A percentile compares a stretch with the other conserved stretches of the same genome.
phyloP scores from a whole-genome alignment of 768 basidiomycete genomes.

The Vararia minispora region DNA sequence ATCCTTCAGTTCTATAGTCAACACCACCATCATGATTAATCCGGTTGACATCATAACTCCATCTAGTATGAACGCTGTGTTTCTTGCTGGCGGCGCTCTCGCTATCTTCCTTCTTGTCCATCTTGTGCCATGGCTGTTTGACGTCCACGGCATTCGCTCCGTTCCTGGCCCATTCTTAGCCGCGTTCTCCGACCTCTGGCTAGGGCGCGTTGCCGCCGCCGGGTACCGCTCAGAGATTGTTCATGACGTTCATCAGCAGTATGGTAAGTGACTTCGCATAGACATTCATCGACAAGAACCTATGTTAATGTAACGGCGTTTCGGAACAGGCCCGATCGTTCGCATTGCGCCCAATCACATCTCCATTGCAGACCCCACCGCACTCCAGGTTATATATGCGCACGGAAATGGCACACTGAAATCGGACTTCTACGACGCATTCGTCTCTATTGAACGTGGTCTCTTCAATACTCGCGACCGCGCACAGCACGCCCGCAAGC shows the following conservation, averaged over 20 bases:
- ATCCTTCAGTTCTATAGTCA: too few species aligned
- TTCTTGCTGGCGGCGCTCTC: slow-evolving; percentile 4
- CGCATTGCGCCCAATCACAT: slow-evolving; percentile 35
- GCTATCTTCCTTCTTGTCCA: slow-evolving; percentile 18
- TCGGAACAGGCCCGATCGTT: slow-evolving; percentile 24
- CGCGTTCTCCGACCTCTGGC: slow-evolving; percentile 26
- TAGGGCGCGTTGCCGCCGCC: slow-evolving; percentile 22
- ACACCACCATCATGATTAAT: too few species aligned
- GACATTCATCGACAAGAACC: neutral
- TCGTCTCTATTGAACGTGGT: slow-evolving; percentile 36
- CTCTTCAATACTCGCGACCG: slow-evolving; percentile 70
- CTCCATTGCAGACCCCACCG: slow-evolving; percentile 33
- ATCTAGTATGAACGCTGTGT: neutral
- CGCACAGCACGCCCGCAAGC: slow-evolving; percentile 68
- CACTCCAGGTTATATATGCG: slow-evolving; percentile 30
- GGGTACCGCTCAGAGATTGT: slow-evolving; percentile 27
- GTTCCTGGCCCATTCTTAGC: slow-evolving; percentile 31
- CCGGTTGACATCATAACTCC: too few species aligned
- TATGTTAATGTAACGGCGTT: neutral
- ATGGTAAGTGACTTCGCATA: slow-evolving; percentile 20
- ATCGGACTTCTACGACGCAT: slow-evolving; percentile 33
- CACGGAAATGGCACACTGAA: slow-evolving; percentile 31
- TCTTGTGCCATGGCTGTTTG: slow-evolving; percentile 23
- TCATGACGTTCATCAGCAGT: slow-evolving; percentile 28
- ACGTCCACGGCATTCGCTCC: slow-evolving; percentile 20